Base-by-base conservation (phyloP, 805 yeast genomes). In the Metschnikowia aberdeeniae region DNA sequence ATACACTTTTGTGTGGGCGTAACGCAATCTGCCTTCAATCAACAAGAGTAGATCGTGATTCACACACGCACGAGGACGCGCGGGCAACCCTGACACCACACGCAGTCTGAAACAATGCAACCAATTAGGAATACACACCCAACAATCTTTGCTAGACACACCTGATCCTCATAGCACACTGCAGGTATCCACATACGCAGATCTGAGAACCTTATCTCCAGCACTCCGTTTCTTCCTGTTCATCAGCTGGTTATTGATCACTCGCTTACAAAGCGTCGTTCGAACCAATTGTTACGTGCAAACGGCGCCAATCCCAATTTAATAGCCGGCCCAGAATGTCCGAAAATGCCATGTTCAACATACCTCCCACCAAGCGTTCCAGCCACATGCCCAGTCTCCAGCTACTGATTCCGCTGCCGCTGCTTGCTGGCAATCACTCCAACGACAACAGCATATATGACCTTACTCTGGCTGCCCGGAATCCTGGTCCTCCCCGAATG, bases 371-470 rank as follows among this genome's bases (percentile, higher is more conserved):
- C 33, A 59, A 58, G 45, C 53, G 59, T 37, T 52, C 44, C 37
- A 53, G 55, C 44, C 54, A 50, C 27, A 47, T 42, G 38, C 60
- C 50, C 36, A 49, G 55, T 36, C 64, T 63, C 24, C 63, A 50
- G 52, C 59, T 65, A 24, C 56, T 54, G 42, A 63, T 66, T 37
- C 70, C 72, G 10, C 54, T 59, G 36, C 60, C 61, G 24, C 60
- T 52, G 12, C 47, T 55, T 44, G 43, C 49, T 9, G 38, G 48
- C 34, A 43, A 42, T 17, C 6, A 27, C 11, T 8, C 36, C 9
- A 30, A 31, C 12, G 42, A 39, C 36, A 11, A 20, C 20, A n/a
- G 27, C 34, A 22, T 14, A 13, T 20, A 30, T 24, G 35, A 31
- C 30, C 35, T 32, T 20, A 39, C 30, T 9, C 27, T 31, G 36